Percentiles rank a stretch among this genome's conserved stretches.
phyloP scores from a whole-genome alignment of 2,329 filamentous ascomycete genomes.

The Epicoccum nigrum region DNA sequence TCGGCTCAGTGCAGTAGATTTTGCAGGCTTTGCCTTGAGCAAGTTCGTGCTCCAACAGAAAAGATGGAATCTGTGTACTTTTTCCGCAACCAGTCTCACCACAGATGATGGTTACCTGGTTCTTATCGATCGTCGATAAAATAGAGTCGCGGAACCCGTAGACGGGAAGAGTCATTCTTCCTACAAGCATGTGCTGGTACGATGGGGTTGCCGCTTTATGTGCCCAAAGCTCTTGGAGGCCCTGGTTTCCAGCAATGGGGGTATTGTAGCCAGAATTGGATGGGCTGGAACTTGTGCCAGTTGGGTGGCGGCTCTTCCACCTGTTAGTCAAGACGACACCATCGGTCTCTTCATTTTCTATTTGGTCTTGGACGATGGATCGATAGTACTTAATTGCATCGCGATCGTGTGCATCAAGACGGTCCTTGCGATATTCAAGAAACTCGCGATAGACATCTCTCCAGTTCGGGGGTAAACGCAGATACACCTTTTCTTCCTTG shows the following conservation, averaged over 20 bases:
- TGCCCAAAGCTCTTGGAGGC: constrained; percentile 58
- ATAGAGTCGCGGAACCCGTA: constrained; percentile 83
- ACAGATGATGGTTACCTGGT: constrained; percentile 91
- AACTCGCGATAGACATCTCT: constrained; percentile 86
- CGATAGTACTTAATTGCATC: constrained; percentile 70
- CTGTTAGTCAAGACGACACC: constrained; percentile 74
- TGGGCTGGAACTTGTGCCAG: constrained; percentile 30
- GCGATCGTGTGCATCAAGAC: constrained; percentile 74
- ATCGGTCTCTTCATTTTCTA: constrained; percentile 61
- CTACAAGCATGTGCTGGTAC: constrained; percentile 80
- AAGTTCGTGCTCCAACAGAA: constrained; percentile 88
- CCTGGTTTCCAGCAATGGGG: constrained; percentile 43
- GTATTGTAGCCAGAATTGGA: constrained; percentile 42
- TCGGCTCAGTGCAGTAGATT: constrained; percentile 93
- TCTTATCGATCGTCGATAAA: constrained; percentile 73
- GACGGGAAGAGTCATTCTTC: constrained; percentile 84
- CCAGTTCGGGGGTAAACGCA: constrained; percentile 80
- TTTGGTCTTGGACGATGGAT: constrained; percentile 69
- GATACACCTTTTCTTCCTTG: constrained; percentile 84
- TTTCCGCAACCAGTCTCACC: constrained; percentile 98
- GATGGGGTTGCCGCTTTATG: constrained; percentile 57
- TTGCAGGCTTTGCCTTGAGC: constrained; percentile 81
- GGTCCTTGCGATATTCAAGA: constrained; percentile 70
- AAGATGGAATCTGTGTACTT: constrained; percentile 95
- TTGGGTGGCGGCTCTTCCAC: constrained; percentile 62